phyloP scores from a whole-genome alignment of 768 basidiomycete genomes.

The Mrakia hoshinonis region DNA sequence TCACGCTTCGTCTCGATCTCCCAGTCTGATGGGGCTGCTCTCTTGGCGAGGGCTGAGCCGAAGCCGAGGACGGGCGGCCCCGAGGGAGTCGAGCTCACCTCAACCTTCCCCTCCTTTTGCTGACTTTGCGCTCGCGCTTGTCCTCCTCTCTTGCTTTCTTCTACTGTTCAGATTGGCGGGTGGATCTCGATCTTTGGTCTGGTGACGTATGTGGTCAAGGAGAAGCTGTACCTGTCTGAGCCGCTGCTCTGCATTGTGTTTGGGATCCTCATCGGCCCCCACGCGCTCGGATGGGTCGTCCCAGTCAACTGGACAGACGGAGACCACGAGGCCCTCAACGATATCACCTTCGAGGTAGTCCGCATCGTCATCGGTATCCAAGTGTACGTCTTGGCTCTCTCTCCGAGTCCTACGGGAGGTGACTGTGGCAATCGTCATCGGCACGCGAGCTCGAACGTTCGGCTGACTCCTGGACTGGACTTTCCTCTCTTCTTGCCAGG shows the following conservation, averaged over 20 bases:
- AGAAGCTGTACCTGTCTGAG: constrained; percentile 36
- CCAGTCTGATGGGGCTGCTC: too few relatives aligned
- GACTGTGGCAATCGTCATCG: too few relatives aligned
- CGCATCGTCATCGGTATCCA: constrained; percentile 44
- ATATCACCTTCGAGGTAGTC: constrained; percentile 36
- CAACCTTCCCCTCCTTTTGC: not conserved
- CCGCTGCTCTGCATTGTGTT: constrained; percentile 33
- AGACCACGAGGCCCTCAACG: constrained; percentile 23
- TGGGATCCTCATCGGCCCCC: constrained; percentile 40
- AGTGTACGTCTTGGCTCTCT: constrained; percentile 37
- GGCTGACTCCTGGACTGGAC: constrained; percentile 21
- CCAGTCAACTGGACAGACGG: constrained; percentile 39
- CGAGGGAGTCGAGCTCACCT: not conserved
- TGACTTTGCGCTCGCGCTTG: too few relatives aligned
- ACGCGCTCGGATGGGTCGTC: constrained; percentile 39
- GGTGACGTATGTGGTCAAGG: constrained; percentile 41
- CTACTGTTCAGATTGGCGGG: not conserved
- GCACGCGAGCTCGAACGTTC: too few relatives aligned
- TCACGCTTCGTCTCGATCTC: too few relatives aligned
- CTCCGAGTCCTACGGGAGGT: too few relatives aligned
- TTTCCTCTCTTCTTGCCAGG: constrained; percentile 27
- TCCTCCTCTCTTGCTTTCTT: not conserved
- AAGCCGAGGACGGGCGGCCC: too few relatives aligned
- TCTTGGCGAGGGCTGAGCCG: not conserved
- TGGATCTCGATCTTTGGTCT: constrained; percentile 38